phyloP scores from a whole-genome alignment of 768 basidiomycete species.

The Exsudoporus frostii region DNA sequence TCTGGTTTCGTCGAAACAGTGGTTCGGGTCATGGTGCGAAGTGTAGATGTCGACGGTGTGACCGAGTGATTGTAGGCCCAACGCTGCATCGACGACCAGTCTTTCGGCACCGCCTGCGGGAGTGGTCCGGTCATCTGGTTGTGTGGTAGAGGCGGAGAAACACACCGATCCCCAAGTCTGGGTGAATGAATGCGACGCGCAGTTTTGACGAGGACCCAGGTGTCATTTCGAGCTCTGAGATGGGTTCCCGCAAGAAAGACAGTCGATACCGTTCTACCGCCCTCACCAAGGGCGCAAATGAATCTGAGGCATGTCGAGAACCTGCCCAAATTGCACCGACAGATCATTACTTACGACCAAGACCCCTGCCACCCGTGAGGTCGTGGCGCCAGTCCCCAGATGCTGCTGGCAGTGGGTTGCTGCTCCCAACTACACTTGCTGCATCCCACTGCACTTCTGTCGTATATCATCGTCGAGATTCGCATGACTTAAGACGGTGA shows the following conservation, averaged over 20 bases:
- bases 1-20: conserved; percentile 92
- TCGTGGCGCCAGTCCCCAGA: no score
- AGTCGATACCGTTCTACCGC: no score
- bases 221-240: background rate
- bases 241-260: background rate
- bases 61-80: conserved; percentile 80
- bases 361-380: no score
- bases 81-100: conserved; percentile 90
- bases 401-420: no score
- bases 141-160: background rate
- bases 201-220: conserved; percentile 23
- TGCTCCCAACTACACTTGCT: no score
- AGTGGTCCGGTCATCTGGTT: background rate
- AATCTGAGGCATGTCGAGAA: no score
- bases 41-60: conserved; percentile 90
- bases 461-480: background rate
- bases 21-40: conserved; percentile 81
- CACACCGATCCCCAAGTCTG: conserved; percentile 90
- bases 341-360: no score
- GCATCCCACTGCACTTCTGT: no score
- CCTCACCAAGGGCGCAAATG: no score
- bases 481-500: background rate
- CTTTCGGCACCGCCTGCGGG: conserved; percentile 88
- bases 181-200: conserved; percentile 84
- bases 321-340: no score